These are phyloP conservation scores for Tuber brumale DNA, from an alignment of 495 filamentous ascomycete genomes.

Conservation along the genomic window DNA sequence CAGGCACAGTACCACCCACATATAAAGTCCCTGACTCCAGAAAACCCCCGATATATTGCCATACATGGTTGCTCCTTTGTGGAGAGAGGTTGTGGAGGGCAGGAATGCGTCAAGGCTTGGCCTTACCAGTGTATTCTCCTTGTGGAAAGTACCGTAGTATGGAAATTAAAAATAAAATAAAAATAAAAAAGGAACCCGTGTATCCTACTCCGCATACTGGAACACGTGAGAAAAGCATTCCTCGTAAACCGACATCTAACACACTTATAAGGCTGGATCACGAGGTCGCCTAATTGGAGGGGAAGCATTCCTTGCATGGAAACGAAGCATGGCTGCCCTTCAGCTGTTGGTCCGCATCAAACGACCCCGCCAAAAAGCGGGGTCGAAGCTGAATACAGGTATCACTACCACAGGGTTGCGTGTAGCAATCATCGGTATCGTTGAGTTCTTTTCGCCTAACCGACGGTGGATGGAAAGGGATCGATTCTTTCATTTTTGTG, in stretches of 20 bases:
- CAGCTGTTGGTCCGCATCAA: background rate
- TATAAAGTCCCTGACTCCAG: background rate
- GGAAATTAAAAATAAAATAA: background rate
- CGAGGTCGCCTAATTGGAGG: background rate
- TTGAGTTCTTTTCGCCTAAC: background rate
- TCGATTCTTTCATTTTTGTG: background rate
- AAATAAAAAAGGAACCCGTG: background rate
- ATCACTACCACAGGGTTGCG: background rate
- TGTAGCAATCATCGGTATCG: background rate
- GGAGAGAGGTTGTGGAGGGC: background rate
- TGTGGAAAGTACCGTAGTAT: background rate
- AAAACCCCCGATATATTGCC: background rate
- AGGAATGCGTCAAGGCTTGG: background rate
- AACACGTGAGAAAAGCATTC: background rate
- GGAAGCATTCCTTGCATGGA: background rate
- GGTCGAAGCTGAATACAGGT: background rate
- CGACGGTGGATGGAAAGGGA: background rate
- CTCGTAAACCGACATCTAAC: background rate
- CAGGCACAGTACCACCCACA: background rate
- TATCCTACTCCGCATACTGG: background rate
- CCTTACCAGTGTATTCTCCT: background rate
- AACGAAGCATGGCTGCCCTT: background rate
- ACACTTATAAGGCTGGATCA: background rate
- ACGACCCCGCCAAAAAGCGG: slow-evolving; percentile 1
- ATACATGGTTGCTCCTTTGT: background rate